Conservation (phyloP, 306 rosid species). For the Glycine latifolia region DNA sequence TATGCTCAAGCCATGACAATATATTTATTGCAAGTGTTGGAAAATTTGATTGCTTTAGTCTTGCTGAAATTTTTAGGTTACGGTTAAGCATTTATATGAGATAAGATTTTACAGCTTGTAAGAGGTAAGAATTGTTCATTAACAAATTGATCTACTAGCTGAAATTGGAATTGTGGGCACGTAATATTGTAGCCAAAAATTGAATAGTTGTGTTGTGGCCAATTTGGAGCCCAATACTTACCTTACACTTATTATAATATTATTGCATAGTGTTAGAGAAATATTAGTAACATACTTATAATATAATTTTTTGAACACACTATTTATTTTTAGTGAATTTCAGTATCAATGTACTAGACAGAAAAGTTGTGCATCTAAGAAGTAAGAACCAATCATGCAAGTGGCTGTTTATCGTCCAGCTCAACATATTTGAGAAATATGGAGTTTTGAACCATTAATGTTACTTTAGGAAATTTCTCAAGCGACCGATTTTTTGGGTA, state of each 20-base stretch:
- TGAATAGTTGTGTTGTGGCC: not conserved
- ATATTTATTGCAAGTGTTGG: not conserved
- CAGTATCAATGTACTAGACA: too few relatives aligned
- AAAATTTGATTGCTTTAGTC: not conserved
- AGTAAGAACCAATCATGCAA: not conserved
- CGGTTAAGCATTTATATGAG: not conserved
- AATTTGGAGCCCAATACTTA: not conserved
- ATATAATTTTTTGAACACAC: too few relatives aligned
- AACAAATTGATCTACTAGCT: not conserved
- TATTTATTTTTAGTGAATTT: too few relatives aligned
- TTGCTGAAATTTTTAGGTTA: not conserved
- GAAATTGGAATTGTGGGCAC: not conserved
- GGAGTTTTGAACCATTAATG: not conserved
- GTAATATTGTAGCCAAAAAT: not conserved
- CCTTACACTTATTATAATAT: too few relatives aligned
- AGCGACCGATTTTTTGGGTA: not conserved
- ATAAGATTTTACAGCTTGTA: too few relatives aligned
- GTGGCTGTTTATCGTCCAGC: not conserved
- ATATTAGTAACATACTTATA: too few relatives aligned
- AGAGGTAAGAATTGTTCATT: too few relatives aligned
- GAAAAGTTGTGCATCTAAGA: not conserved
- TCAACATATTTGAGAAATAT: not conserved
- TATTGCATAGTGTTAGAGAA: too few relatives aligned
- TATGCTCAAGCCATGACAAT: too few relatives aligned
- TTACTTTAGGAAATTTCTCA: constrained; percentile 3